Evolutionary conservation across 768 basidiomycete species (phyloP).

Genomic region (Grammothele lineata): DNA sequence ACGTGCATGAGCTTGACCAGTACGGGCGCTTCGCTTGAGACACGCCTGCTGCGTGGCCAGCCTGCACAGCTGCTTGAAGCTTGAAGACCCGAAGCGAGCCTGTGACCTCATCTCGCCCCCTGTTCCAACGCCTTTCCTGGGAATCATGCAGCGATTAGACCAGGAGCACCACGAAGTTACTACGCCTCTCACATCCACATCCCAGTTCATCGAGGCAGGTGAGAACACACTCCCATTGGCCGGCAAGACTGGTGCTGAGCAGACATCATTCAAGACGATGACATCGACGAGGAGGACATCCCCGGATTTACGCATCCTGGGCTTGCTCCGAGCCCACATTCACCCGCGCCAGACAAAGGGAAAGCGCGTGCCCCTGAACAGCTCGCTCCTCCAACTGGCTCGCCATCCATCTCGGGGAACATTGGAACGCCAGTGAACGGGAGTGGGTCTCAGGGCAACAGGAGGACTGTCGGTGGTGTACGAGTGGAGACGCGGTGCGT

Average conservation of each 20-base stretch:
- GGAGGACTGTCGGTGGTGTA: constrained; percentile 79
- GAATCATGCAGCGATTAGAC: constrained; percentile 19
- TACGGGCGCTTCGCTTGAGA: no score
- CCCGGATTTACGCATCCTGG: constrained; percentile 73
- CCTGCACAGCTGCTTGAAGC: no score
- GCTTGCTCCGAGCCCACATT: constrained; percentile 31
- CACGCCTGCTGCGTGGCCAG: no score
- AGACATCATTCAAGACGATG: constrained; percentile 57
- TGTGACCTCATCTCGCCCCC: background rate
- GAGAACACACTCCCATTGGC: background rate
- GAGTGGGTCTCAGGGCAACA: constrained; percentile 32
- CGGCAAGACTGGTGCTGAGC: background rate
- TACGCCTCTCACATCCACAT: constrained; percentile 45
- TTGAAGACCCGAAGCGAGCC: no score
- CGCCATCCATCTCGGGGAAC: constrained; percentile 58
- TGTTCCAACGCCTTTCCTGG: no score
- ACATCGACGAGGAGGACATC: constrained; percentile 77
- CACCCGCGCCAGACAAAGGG: constrained; percentile 58
- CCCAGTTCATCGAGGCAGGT: constrained; percentile 83
- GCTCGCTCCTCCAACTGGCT: constrained; percentile 39
- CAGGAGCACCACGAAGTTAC: constrained; percentile 12
- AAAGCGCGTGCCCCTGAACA: constrained; percentile 62
- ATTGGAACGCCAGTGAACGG: constrained; percentile 51
- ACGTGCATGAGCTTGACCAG: constrained; percentile 12
- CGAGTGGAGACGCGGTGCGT: constrained; percentile 83